A percentile compares a stretch with the other conserved stretches of the same genome.
phyloP scores from a whole-genome alignment of 192 early-diverging fungal genomes.

The Backusella mclennaniae region DNA sequence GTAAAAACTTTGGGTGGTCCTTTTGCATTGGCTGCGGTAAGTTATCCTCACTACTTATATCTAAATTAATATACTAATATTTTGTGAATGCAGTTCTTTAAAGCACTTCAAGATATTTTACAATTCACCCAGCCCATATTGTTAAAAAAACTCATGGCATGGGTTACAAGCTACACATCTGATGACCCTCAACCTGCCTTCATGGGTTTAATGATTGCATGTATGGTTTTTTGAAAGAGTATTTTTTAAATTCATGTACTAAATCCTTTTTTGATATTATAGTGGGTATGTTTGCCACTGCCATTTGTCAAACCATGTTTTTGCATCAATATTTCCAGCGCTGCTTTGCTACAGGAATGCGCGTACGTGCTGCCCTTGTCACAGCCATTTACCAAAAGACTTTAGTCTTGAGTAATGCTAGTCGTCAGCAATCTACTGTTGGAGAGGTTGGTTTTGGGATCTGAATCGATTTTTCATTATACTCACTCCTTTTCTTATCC shows the following conservation, averaged over 20 bases:
- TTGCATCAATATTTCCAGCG: slow-evolving; percentile 90
- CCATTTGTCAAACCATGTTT: slow-evolving; percentile 72
- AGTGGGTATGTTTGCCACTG: slow-evolving; percentile 71
- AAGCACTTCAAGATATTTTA: slow-evolving; percentile 71
- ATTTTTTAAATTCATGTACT: neutral
- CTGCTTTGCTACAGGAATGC: slow-evolving; percentile 78
- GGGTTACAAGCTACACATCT: slow-evolving; percentile 61
- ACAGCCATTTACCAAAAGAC: slow-evolving; percentile 87
- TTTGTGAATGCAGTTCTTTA: slow-evolving; percentile 54
- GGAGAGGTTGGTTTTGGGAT: slow-evolving; percentile 58
- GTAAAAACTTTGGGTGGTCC: slow-evolving; percentile 57
- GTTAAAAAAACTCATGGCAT: slow-evolving; percentile 66
- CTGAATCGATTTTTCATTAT: neutral
- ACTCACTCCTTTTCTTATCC: neutral
- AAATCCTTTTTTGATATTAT: neutral
- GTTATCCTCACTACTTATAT: neutral
- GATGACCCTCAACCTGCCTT: slow-evolving; percentile 58
- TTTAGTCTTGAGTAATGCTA: slow-evolving; percentile 72
- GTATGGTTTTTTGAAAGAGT: neutral
- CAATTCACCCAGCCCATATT: slow-evolving; percentile 80
- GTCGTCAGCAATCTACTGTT: slow-evolving; percentile 81
- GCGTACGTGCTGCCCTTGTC: slow-evolving; percentile 69
- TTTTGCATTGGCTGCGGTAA: slow-evolving; percentile 67
- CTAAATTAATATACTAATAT: neutral
- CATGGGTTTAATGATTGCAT: slow-evolving; percentile 79